phyloP scores from a whole-genome alignment of 768 basidiomycete genomes.

The Macrolepiota albuminosa region DNA sequence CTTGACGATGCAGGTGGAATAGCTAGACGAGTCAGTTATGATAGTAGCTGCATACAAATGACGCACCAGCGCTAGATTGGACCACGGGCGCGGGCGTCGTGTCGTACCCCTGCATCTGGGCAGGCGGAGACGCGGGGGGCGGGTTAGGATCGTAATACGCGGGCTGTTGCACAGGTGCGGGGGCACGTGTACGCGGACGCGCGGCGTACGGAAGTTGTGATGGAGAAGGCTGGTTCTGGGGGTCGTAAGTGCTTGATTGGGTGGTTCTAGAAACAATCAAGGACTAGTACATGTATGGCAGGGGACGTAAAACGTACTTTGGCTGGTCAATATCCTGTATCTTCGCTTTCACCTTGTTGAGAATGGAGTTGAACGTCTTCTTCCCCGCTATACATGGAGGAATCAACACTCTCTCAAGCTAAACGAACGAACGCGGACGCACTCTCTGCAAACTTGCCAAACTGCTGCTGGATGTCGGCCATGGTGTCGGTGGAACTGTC shows the following conservation, averaged over 20 bases:
- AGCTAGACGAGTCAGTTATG: no score
- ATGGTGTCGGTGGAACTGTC: conserved; percentile 40
- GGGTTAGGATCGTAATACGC: conserved; percentile 29
- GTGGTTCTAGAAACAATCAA: conserved; percentile 3
- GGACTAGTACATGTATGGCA: no score
- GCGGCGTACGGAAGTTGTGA: conserved; percentile 6
- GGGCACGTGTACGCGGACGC: not conserved
- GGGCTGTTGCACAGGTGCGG: conserved; percentile 18
- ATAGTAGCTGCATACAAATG: not conserved
- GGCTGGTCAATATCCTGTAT: conserved; percentile 74
- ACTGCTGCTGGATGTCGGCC: conserved; percentile 68
- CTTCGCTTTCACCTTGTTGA: conserved; percentile 80
- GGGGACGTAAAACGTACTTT: conserved; percentile 21
- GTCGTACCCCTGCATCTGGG: conserved; percentile 16
- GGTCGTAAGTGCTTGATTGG: conserved; percentile 6
- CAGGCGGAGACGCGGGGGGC: conserved; percentile 5
- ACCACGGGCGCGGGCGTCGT: not conserved
- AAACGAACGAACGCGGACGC: not conserved
- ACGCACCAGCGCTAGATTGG: not conserved
- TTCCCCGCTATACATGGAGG: conserved; percentile 50
- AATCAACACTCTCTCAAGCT: not conserved
- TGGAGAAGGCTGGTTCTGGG: conserved; percentile 3
- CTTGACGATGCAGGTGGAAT: no score
- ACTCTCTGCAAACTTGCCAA: conserved; percentile 79
- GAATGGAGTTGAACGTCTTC: conserved; percentile 66